Percentiles rank a stretch among this genome's conserved stretches.
Evolutionary conservation across 164 flowering plant genomes (phyloP).

Genomic region (Cinnamomum micranthum): DNA sequence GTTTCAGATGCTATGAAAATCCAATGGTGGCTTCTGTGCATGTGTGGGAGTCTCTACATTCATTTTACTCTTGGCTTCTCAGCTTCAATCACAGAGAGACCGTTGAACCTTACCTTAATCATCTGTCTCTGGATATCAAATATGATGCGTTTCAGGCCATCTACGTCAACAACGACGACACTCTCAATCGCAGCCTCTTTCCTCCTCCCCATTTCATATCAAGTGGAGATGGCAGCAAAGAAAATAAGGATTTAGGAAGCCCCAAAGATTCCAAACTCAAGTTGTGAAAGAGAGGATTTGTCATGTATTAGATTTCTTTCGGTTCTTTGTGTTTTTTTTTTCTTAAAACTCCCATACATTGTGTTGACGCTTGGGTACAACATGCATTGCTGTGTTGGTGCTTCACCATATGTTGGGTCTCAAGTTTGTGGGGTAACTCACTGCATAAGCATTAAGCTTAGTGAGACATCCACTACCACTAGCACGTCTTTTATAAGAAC

Average conservation of each 20-base stretch:
- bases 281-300: not conserved
- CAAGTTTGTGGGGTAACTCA: too few species aligned
- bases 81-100: conserved; percentile 23
- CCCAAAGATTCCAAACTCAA: not conserved
- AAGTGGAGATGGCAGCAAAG: not conserved
- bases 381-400: too few species aligned
- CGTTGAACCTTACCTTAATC: conserved; percentile 32
- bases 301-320: too few species aligned
- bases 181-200: conserved; percentile 8
- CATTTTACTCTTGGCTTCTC: conserved; percentile 48
- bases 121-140: conserved; percentile 26
- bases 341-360: too few species aligned
- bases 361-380: too few species aligned
- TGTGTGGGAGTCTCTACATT: conserved; percentile 55
- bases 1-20: conserved; percentile 24
- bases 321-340: too few species aligned
- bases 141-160: conserved; percentile 54
- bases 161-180: conserved; percentile 32
- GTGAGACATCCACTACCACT: too few species aligned
- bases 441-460: too few species aligned
- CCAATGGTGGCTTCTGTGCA: conserved; percentile 31
- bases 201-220: conserved; percentile 1
- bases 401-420: too few species aligned
- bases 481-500: too few species aligned
- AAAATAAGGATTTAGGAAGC: not conserved